A percentile compares a stretch with the other conserved stretches of the same genome.
These are phyloP conservation scores for Henningerozyma blattae DNA, from an alignment of 805 yeast genomes.

Conservation along the genomic window DNA sequence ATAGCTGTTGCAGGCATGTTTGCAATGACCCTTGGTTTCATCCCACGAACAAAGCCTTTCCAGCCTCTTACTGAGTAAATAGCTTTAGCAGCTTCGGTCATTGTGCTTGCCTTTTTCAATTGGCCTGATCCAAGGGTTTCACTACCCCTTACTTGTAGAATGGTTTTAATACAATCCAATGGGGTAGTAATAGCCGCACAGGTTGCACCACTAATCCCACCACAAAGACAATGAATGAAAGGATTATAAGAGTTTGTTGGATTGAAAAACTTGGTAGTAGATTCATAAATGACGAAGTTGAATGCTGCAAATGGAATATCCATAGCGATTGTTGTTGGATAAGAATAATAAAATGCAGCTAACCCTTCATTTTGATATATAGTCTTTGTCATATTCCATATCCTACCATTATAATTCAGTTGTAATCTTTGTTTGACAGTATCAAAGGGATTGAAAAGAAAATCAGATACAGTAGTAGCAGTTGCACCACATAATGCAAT, in stretches of 20 bases:
- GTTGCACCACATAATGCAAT: slow-evolving; percentile 83
- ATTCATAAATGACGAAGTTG: slow-evolving; percentile 87
- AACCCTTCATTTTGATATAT: slow-evolving; percentile 56
- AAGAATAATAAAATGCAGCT: slow-evolving; percentile 77
- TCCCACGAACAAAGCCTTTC: slow-evolving; percentile 68
- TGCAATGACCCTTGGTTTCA: slow-evolving; percentile 81
- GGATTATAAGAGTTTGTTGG: slow-evolving; percentile 78
- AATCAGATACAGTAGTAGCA: slow-evolving; percentile 89
- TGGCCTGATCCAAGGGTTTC: slow-evolving; percentile 28
- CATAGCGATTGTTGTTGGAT: slow-evolving; percentile 87
- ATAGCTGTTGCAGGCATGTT: slow-evolving; percentile 95
- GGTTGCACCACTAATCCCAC: slow-evolving; percentile 87
- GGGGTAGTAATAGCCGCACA: slow-evolving; percentile 96
- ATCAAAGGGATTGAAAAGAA: slow-evolving; percentile 95
- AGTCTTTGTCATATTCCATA: slow-evolving; percentile 21
- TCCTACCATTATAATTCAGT: slow-evolving; percentile 21
- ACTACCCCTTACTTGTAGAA: slow-evolving; percentile 68
- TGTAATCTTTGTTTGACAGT: slow-evolving; percentile 95
- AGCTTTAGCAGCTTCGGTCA: slow-evolving; percentile 57
- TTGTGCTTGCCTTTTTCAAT: slow-evolving; percentile 46
- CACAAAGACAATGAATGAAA: slow-evolving; percentile 79
- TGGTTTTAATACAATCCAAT: slow-evolving; percentile 84
- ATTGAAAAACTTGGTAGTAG: slow-evolving; percentile 63
- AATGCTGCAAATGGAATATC: slow-evolving; percentile 92
- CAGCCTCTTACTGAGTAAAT: slow-evolving; percentile 50